Evolutionary conservation across 2,329 filamentous ascomycete species (phyloP).

Genomic region (Diaporthe eres): DNA sequence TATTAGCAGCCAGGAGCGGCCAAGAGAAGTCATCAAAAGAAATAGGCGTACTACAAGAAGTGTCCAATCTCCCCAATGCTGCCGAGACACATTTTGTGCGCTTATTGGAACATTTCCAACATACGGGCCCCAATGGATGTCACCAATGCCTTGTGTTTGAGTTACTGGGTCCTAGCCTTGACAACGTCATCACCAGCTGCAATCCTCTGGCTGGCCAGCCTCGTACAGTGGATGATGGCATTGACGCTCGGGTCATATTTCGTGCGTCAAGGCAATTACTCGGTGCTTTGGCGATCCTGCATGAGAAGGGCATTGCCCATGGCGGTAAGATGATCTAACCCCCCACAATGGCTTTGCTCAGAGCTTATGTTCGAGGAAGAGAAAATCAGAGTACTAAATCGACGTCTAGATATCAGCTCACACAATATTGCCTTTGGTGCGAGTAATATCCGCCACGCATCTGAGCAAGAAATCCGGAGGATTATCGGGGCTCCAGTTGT

Average conservation of each 20-base stretch:
- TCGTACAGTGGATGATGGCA: neutral
- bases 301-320: neutral
- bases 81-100: neutral
- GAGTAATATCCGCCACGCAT: neutral
- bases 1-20: neutral
- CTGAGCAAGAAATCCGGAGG: neutral
- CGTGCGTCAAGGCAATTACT: neutral
- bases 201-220: neutral
- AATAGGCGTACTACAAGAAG: neutral
- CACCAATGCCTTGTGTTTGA: slow-evolving; percentile 15
- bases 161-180: neutral
- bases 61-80: neutral
- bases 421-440: slow-evolving; percentile 2
- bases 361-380: too few relatives aligned
- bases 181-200: neutral
- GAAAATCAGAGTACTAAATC: neutral
- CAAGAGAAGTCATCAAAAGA: slow-evolving; percentile 5
- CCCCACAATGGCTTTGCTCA: neutral
- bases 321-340: neutral
- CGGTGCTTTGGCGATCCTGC: neutral
- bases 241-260: neutral
- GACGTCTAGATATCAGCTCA: neutral
- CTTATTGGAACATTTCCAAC: neutral
- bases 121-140: neutral
- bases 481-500: neutral